Percentiles rank a stretch among this genome's conserved stretches.
Evolutionary conservation across 2,329 filamentous ascomycete species (phyloP).

Genomic region (Trichoderma pleuroti): DNA sequence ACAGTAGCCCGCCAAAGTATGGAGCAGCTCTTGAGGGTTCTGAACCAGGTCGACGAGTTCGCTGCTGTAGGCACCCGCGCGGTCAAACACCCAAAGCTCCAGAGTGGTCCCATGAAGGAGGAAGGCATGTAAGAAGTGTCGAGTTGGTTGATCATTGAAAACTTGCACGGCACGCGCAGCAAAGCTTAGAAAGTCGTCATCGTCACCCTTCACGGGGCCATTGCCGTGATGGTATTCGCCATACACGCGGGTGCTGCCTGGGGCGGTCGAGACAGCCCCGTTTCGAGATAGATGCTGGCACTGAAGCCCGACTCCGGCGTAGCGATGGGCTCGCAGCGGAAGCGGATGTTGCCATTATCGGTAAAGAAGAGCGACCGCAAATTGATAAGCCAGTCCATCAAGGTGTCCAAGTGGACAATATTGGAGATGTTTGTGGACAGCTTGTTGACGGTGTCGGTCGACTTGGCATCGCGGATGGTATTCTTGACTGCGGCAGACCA

Average conservation of each 20-base stretch:
- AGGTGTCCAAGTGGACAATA: not conserved
- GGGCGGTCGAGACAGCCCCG: not conserved
- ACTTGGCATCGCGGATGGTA: not conserved
- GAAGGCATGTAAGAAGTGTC: not conserved
- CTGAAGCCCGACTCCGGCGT: not conserved
- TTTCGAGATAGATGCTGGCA: not conserved
- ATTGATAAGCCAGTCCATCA: not conserved
- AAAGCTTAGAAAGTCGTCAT: not conserved
- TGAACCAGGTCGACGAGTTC: rapidly evolving
- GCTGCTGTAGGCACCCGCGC: not conserved
- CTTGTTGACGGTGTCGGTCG: not conserved
- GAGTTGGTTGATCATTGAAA: not conserved
- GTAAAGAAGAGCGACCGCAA: not conserved
- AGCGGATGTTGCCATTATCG: rapidly evolving
- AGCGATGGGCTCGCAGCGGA: not conserved
- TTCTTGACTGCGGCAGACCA: rapidly evolving
- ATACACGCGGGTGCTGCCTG: not conserved
- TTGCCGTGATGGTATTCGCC: not conserved
- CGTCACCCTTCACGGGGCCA: rapidly evolving
- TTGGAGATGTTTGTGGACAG: not conserved
- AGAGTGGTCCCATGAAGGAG: not conserved
- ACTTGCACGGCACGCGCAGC: not conserved
- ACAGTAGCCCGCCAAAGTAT: not conserved
- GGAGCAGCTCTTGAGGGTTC: not conserved
- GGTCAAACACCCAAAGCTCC: not conserved